Base-by-base conservation (phyloP, 768 basidiomycete species). In the Phylloporus rhodoxanthus region DNA sequence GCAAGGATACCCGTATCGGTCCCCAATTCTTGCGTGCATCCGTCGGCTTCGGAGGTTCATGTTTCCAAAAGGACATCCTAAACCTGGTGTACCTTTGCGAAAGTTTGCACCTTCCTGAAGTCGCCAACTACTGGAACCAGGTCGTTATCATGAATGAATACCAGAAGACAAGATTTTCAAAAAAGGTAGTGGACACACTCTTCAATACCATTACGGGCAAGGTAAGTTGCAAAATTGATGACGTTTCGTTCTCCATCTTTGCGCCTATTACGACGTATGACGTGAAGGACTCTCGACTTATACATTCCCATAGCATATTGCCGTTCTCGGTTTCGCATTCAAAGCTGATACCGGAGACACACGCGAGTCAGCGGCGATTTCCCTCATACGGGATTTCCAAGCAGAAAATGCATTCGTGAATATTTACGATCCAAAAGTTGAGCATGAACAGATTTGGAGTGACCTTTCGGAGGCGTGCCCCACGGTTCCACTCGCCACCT, bases 61-160 rank as follows among this genome's bases (percentile, higher is more conserved):
- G 95, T 75, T 99, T 99, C 89, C 95, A 98, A 74, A 98, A 99
- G 70, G 95, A 99, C 65, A 98, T 98, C 70, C 83, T 99, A 63
- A 99, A 99, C 75, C 77, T 99, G 54, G 96, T 98, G 39, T 99
- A 99, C 74, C 82, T 99, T 38, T 87, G 84, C 64, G 94, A 98
- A 73, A 91, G 87, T 55, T 72, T 91, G 48, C 92, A 98, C 71
- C 78, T 99, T 47, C 93, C 94, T 33, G 92, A 97, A 69, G 94
- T 99, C 23, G 96, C 95, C 26, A 87, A 85, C 15, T 99, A 99
- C 77, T 99, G 96, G 96, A 80, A 81, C 45, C 88, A 94, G 67
- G 94, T 99, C 30, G 94, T 97, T 21, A 85, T 90, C 63, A 89
- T 98, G 87, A 98, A 99, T 72, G 94, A 98, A 70, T 90, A 98